phyloP scores from a whole-genome alignment of 257 asterid genomes.

The Henckelia pumila region DNA sequence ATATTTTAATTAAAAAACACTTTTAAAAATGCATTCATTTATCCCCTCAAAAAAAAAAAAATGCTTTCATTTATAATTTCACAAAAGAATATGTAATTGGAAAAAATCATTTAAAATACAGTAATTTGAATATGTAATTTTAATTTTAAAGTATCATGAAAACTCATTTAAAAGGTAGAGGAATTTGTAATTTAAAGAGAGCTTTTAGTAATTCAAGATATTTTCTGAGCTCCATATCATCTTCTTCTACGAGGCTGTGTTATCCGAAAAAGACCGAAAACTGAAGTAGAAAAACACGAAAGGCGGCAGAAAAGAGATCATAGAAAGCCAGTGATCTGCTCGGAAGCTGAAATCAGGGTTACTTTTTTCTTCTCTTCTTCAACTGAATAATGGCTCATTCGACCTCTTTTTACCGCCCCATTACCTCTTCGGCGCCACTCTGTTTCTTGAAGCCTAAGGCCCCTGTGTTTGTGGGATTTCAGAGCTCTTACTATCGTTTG shows the following conservation, averaged over 20 bases:
- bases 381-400: conserved; percentile 41
- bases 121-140: too few relatives aligned
- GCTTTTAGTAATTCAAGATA: too few relatives aligned
- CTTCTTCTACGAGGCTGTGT: not conserved
- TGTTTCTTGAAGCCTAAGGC: conserved; percentile 37
- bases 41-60: too few relatives aligned
- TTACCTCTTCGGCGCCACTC: conserved; percentile 40
- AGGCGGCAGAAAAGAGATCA: not conserved
- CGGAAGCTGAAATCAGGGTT: not conserved
- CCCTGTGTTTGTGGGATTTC: conserved; percentile 32
- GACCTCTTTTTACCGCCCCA: conserved; percentile 39
- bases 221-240: too few relatives aligned
- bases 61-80: too few relatives aligned
- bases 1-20: too few relatives aligned
- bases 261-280: conserved; percentile 20
- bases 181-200: too few relatives aligned
- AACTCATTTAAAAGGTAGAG: too few relatives aligned
- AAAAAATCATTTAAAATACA: too few relatives aligned
- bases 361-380: not conserved
- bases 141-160: too few relatives aligned
- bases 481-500: conserved; percentile 29
- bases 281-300: not conserved
- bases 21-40: too few relatives aligned
- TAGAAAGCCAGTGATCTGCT: not conserved
- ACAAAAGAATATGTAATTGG: too few relatives aligned